Percentiles rank a stretch among this genome's conserved stretches.
phyloP scores from a whole-genome alignment of 2,329 filamentous ascomycete species.

The Mollisia scopiformis region DNA sequence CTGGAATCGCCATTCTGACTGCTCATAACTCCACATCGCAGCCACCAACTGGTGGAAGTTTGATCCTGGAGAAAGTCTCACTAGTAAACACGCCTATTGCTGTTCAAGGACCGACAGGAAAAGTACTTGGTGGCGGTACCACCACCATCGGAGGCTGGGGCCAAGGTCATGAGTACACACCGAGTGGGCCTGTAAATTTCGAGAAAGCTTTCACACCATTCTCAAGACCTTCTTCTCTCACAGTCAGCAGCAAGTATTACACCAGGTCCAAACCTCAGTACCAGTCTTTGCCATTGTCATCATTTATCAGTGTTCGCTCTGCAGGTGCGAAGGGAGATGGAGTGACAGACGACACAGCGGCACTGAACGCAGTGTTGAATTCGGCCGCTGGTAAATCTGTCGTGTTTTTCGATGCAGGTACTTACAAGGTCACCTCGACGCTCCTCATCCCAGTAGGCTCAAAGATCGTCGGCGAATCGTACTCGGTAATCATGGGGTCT shows the following conservation, averaged over 20 bases:
- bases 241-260: constrained; percentile 51
- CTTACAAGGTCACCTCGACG: constrained; percentile 54
- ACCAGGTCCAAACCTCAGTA: constrained; percentile 59
- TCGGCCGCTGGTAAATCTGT: constrained; percentile 50
- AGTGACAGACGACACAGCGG: constrained; percentile 59
- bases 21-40: constrained; percentile 52
- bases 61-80: constrained; percentile 86
- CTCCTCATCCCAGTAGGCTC: constrained; percentile 48
- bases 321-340: constrained; percentile 53
- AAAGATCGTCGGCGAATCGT: constrained; percentile 43
- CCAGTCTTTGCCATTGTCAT: constrained; percentile 38
- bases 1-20: constrained; percentile 51
- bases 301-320: constrained; percentile 48
- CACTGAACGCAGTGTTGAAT: constrained; percentile 58
- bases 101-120: constrained; percentile 67
- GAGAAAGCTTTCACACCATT: constrained; percentile 48
- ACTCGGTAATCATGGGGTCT: constrained; percentile 42
- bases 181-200: constrained; percentile 43
- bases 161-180: constrained; percentile 75
- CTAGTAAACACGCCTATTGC: constrained; percentile 68
- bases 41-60: constrained; percentile 70
- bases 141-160: constrained; percentile 73
- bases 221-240: constrained; percentile 44
- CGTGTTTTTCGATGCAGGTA: constrained; percentile 59
- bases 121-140: constrained; percentile 67